Evolutionary conservation across 768 basidiomycete genomes (phyloP).

Genomic region (Nevesoporus exiguus): DNA sequence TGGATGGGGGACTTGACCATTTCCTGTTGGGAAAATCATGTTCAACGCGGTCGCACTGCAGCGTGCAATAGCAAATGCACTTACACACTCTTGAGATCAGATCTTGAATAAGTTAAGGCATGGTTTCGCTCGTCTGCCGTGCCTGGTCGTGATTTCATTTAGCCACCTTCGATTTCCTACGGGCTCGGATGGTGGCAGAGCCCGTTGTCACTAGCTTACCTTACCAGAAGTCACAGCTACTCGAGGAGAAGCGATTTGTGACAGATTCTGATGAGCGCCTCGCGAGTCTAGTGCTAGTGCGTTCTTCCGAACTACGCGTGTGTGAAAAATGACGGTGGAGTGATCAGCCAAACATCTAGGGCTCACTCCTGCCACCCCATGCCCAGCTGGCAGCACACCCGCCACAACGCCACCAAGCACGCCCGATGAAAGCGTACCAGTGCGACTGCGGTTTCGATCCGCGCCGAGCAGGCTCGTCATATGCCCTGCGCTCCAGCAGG

Average conservation of each 20-base stretch:
- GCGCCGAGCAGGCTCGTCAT: constrained; percentile 9
- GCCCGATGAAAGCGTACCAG: constrained; percentile 12
- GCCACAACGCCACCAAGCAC: constrained; percentile 22
- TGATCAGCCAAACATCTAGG: constrained; percentile 16
- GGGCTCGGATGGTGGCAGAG: constrained; percentile 23
- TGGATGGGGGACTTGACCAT: constrained; percentile 29
- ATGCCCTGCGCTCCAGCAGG: background rate
- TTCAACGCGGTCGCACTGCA: constrained; percentile 27
- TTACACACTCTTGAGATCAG: constrained; percentile 32
- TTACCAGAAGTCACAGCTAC: constrained; percentile 19
- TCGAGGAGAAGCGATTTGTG: constrained; percentile 23
- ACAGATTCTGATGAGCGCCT: constrained; percentile 15
- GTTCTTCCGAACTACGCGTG: constrained; percentile 13
- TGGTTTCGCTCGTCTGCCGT: constrained; percentile 27
- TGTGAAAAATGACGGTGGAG: constrained; percentile 24
- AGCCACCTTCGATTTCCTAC: constrained; percentile 32
- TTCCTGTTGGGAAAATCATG: constrained; percentile 38
- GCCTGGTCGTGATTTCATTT: constrained; percentile 37
- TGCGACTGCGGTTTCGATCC: constrained; percentile 20
- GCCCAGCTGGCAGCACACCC: constrained; percentile 9
- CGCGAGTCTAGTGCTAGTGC: background rate
- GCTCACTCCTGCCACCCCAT: constrained; percentile 17
- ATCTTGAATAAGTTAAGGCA: constrained; percentile 34
- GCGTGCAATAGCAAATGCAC: constrained; percentile 29
- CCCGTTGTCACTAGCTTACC: constrained; percentile 13